A percentile compares a stretch with the other conserved stretches of the same genome.
phyloP scores from a whole-genome alignment of 2,329 filamentous ascomycete species.

The Fusarium sp. region DNA sequence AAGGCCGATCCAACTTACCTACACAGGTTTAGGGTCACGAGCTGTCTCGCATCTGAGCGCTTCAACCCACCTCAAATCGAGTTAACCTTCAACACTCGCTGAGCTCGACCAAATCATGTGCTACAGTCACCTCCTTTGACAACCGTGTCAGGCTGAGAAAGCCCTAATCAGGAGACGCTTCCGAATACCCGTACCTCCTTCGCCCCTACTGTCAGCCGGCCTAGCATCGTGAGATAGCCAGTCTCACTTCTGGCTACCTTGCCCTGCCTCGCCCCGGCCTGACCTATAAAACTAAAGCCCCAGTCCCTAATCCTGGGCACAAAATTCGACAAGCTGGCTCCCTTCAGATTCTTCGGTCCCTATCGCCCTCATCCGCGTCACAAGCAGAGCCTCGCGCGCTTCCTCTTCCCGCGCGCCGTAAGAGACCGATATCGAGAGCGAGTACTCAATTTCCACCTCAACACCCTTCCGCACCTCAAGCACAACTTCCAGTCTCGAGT shows the following conservation, averaged over 20 bases:
- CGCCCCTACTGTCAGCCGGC: conserved; percentile 29
- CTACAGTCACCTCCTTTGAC: conserved; percentile 40
- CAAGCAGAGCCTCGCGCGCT: conserved; percentile 70
- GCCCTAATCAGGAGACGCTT: conserved; percentile 53
- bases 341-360: conserved; percentile 59
- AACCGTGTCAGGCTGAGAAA: conserved; percentile 39
- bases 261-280: conserved; percentile 14
- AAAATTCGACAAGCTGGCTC: conserved; percentile 60
- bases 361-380: conserved; percentile 58
- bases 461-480: conserved; percentile 80
- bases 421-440: conserved; percentile 75
- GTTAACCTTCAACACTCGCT: conserved; percentile 15
- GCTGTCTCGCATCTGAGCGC: conserved; percentile 37
- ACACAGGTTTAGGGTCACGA: conserved; percentile 42
- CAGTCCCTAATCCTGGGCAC: conserved; percentile 4
- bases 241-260: conserved; percentile 2
- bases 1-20: conserved; percentile 40
- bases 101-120: conserved; percentile 47
- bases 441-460: conserved; percentile 79
- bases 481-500: conserved; percentile 81
- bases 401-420: conserved; percentile 76
- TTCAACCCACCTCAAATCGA: conserved; percentile 21
- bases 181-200: conserved; percentile 34
- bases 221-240: conserved; percentile 23
- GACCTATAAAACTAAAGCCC: conserved; percentile 18